These are phyloP conservation scores for Leccinum griseonigrum DNA, from an alignment of 1,284 basidiomycete species.

Conservation along the genomic window DNA sequence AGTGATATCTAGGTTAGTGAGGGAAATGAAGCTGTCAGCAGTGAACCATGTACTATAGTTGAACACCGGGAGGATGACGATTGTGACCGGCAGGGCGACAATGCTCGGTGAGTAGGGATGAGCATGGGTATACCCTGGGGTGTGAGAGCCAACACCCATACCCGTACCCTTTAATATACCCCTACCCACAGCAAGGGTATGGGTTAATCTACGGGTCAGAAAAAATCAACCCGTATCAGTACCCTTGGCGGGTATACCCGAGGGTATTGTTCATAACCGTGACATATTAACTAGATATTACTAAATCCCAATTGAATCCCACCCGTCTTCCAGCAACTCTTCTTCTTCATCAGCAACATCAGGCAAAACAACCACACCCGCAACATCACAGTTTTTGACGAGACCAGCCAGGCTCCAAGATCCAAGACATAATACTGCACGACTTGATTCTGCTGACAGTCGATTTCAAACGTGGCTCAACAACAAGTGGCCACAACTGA, in stretches of 20 bases:
- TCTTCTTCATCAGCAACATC: background rate
- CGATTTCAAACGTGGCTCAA: conserved; percentile 26
- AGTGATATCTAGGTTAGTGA: too few species aligned
- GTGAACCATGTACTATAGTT: too few species aligned
- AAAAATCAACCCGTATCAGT: background rate
- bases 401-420: background rate
- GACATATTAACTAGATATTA: background rate
- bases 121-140: background rate
- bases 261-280: background rate
- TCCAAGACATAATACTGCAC: conserved; percentile 28
- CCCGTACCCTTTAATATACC: background rate
- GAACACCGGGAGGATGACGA: too few species aligned
- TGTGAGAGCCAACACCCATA: background rate
- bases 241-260: background rate
- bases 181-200: background rate
- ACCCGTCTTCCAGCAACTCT: background rate
- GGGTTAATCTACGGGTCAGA: background rate
- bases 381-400: background rate
- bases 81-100: too few species aligned
- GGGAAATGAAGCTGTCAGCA: too few species aligned
- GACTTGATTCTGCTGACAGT: conserved; percentile 21
- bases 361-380: background rate
- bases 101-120: too few species aligned
- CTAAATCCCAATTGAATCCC: background rate
- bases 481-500: conserved; percentile 22